phyloP scores from a whole-genome alignment of 2,329 filamentous ascomycete genomes.

The Aspergillus arachidicola region DNA sequence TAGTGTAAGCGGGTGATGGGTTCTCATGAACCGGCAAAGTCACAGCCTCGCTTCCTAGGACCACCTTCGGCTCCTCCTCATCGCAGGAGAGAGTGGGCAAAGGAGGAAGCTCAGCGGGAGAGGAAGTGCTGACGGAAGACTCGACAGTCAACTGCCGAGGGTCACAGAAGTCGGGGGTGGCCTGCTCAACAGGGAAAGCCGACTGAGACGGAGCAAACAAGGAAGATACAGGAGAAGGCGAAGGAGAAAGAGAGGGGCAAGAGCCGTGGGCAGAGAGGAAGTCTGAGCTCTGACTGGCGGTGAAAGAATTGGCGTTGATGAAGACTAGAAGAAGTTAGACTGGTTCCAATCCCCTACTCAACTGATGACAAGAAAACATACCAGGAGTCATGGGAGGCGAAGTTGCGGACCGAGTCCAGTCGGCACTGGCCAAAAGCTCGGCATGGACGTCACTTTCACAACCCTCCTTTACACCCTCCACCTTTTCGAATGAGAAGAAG shows the following conservation, averaged over 20 bases:
- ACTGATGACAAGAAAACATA: conserved; percentile 56
- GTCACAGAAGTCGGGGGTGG: conserved; percentile 84
- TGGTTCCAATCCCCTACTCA: conserved; percentile 5
- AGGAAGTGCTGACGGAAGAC: conserved; percentile 46
- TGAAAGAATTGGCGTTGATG: conserved; percentile 68
- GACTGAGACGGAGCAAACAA: conserved; percentile 79
- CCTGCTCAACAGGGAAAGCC: conserved; percentile 61
- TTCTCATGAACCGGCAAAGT: conserved; percentile 42
- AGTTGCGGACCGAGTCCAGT: conserved; percentile 70
- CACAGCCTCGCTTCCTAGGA: conserved; percentile 39
- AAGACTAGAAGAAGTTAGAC: conserved; percentile 55
- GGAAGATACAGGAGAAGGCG: conserved; percentile 73
- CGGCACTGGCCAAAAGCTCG: conserved; percentile 71
- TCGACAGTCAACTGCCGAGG: conserved; percentile 83
- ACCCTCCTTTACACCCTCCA: conserved; percentile 69
- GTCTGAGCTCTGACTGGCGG: conserved; percentile 65
- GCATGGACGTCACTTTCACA: conserved; percentile 70
- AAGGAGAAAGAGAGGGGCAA: conserved; percentile 84
- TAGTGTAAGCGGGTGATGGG: conserved; percentile 43
- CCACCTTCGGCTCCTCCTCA: conserved; percentile 42
- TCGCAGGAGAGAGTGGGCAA: conserved; percentile 55
- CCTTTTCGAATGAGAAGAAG: conserved; percentile 71
- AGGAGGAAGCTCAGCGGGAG: conserved; percentile 64
- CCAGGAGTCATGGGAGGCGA: conserved; percentile 90
- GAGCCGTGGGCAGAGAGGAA: conserved; percentile 68